Evolutionary conservation across 768 basidiomycete species (phyloP).

Genomic region (Collybia sordida): DNA sequence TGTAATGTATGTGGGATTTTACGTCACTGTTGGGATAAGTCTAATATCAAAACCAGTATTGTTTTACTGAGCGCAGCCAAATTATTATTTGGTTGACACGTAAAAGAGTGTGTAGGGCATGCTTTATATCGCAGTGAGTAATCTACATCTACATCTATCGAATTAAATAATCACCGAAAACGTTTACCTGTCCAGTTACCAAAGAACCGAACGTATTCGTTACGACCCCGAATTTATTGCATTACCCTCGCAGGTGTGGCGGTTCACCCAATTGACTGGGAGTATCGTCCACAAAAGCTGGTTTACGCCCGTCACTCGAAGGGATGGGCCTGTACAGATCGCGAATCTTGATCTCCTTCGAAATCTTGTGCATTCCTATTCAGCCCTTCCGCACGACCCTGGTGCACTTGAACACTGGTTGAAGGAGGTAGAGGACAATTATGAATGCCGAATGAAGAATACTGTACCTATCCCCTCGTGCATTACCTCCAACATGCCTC

Average conservation of each 20-base stretch:
- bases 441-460: constrained; percentile 25
- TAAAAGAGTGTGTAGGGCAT: constrained; percentile 17
- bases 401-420: constrained; percentile 26
- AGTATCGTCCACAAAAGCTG: constrained; percentile 16
- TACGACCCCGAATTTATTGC: constrained; percentile 1
- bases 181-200: constrained; percentile 12
- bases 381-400: constrained; percentile 3
- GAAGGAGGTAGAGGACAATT: constrained; percentile 24
- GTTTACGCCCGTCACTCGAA: constrained; percentile 18
- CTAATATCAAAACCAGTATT: constrained; percentile 11
- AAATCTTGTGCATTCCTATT: constrained; percentile 10
- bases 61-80: constrained; percentile 13
- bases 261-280: constrained; percentile 15
- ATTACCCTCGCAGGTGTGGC: constrained; percentile 16
- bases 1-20: background rate
- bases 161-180: background rate
- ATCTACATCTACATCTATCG: background rate
- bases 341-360: constrained; percentile 13
- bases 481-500: background rate
- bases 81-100: constrained; percentile 18
- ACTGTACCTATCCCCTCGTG: constrained; percentile 15
- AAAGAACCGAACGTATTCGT: constrained; percentile 11
- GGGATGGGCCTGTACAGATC: constrained; percentile 16
- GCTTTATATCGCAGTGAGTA: constrained; percentile 19
- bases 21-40: background rate